Percentiles rank a stretch among this genome's conserved stretches.
Conservation (phyloP, 768 basidiomycete genomes). For the Filobasidium wieringae region DNA sequence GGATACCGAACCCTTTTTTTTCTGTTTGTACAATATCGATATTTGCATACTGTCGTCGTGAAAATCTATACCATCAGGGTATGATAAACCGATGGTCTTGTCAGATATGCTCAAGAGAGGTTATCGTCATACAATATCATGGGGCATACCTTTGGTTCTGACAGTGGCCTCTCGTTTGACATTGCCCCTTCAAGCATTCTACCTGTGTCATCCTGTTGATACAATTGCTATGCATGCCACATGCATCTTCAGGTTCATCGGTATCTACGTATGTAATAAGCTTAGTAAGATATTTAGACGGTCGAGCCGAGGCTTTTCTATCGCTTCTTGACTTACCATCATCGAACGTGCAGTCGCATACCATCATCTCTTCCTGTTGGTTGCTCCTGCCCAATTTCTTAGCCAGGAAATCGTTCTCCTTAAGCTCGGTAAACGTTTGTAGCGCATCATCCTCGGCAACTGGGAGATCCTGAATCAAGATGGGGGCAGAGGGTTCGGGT, state of each 20-base stretch:
- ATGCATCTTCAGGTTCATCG: conserved; percentile 56
- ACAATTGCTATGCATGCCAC: conserved; percentile 80
- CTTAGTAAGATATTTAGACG: background rate
- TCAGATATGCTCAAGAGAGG: background rate
- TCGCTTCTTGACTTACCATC: conserved; percentile 51
- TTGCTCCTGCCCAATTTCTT: conserved; percentile 73
- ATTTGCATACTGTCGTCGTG: conserved; percentile 66
- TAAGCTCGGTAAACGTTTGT: conserved; percentile 59
- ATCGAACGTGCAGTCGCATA: conserved; percentile 81
- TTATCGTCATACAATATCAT: conserved; percentile 5
- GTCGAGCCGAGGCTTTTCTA: no score
- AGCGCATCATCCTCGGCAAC: conserved; percentile 61
- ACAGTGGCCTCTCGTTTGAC: conserved; percentile 67
- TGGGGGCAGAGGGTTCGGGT: background rate
- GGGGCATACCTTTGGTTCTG: conserved; percentile 76
- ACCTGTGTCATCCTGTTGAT: conserved; percentile 96
- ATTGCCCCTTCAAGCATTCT: conserved; percentile 84
- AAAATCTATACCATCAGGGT: conserved; percentile 61
- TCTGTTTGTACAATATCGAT: conserved; percentile 87
- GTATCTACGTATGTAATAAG: conserved; percentile 41
- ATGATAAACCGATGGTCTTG: background rate
- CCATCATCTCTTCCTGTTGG: conserved; percentile 83
- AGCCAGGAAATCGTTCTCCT: conserved; percentile 74
- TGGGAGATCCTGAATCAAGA: conserved; percentile 67
- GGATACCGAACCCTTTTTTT: conserved; percentile 87